These are phyloP conservation scores for Daedalea quercina DNA, from an alignment of 768 basidiomycete species.

Conservation along the genomic window DNA sequence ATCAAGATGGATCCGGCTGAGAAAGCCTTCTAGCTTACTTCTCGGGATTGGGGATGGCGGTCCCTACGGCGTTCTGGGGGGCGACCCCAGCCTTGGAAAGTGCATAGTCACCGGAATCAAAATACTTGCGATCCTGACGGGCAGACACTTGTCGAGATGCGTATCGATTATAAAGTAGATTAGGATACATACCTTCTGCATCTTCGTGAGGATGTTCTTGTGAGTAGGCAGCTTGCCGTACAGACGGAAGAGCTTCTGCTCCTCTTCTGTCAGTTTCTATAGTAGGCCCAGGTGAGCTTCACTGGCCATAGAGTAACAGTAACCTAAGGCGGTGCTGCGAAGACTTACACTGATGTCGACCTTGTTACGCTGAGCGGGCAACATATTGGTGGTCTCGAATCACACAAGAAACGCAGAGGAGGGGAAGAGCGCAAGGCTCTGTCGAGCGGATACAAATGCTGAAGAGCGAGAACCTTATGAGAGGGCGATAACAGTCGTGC, in stretches of 20 bases:
- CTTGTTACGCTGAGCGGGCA: constrained; percentile 81
- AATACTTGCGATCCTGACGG: constrained; percentile 92
- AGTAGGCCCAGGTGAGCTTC: background rate
- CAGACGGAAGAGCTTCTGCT: constrained; percentile 88
- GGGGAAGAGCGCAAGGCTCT: constrained; percentile 10
- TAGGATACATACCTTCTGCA: constrained; percentile 72
- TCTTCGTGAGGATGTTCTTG: constrained; percentile 90
- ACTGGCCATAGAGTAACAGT: background rate
- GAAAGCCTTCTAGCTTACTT: constrained; percentile 49
- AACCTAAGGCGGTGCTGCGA: constrained; percentile 1
- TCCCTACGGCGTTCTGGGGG: constrained; percentile 87
- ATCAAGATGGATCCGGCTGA: background rate
- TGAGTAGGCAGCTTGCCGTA: constrained; percentile 93
- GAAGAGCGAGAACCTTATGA: constrained; percentile 7
- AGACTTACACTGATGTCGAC: constrained; percentile 83
- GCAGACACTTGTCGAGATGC: constrained; percentile 7
- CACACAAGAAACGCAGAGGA: constrained; percentile 10
- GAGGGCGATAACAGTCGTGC: constrained; percentile 7
- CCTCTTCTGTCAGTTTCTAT: constrained; percentile 80
- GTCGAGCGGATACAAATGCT: constrained; percentile 4
- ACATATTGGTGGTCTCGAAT: constrained; percentile 38
- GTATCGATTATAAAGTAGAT: background rate
- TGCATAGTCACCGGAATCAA: constrained; percentile 98
- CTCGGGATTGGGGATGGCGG: constrained; percentile 96
- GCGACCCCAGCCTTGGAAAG: constrained; percentile 91